These are phyloP conservation scores for Rhodamnia rubescens DNA, from an alignment of 345 rosid genomes.

Conservation along the genomic window DNA sequence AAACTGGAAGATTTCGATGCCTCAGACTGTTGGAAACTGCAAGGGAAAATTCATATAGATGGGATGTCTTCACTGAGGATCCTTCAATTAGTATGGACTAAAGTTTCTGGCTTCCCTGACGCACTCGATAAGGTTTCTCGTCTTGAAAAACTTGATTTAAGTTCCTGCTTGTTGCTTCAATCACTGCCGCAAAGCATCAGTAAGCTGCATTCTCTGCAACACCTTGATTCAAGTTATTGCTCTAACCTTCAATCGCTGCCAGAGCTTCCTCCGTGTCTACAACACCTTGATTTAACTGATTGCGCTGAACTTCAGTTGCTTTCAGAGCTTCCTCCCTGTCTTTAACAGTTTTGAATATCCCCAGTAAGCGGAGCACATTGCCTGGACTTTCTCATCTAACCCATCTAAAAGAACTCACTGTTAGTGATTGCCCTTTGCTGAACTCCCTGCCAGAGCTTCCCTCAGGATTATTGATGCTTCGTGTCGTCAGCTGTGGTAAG, in stretches of 20 bases:
- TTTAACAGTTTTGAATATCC: neutral
- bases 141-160: neutral
- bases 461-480: neutral
- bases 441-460: neutral
- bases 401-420: neutral
- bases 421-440: neutral
- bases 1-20: neutral
- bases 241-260: too few species aligned
- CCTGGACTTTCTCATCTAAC: neutral
- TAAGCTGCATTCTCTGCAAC: neutral
- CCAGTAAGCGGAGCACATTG: neutral
- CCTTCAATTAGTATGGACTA: neutral
- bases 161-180: rapidly evolving
- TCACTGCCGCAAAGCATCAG: too few species aligned
- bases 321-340: rapidly evolving
- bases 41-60: neutral
- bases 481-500: rapidly evolving
- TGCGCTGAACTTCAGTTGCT: neutral
- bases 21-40: neutral
- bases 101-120: neutral
- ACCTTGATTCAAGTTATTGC: neutral
- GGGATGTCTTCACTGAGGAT: neutral
- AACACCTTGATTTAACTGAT: neutral
- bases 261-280: neutral
- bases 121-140: too few species aligned